Conservation (phyloP, 805 yeast species). For the Brettanomyces sp. region DNA sequence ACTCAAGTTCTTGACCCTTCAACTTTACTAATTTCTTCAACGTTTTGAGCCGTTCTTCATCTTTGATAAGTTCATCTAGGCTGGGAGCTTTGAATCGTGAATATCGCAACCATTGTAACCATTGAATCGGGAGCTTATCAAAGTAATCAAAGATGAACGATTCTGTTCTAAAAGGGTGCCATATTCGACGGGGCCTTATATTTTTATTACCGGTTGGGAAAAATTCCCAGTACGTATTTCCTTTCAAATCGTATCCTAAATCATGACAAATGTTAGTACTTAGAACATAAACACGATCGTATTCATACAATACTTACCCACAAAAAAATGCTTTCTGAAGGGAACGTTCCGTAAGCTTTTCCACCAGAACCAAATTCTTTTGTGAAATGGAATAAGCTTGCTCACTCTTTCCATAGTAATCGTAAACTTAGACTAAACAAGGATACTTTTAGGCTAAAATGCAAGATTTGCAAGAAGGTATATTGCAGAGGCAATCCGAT, state of each 20-base stretch:
- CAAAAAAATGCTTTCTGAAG: slow-evolving; percentile 57
- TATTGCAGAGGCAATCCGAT: no score
- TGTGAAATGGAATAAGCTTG: slow-evolving; percentile 38
- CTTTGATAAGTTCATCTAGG: slow-evolving; percentile 49
- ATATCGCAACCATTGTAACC: slow-evolving; percentile 75
- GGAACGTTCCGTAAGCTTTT: slow-evolving; percentile 57
- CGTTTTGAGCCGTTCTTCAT: slow-evolving; percentile 43
- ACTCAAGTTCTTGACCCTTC: slow-evolving; percentile 33
- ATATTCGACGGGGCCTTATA: slow-evolving; percentile 48
- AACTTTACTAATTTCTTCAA: slow-evolving; percentile 42
- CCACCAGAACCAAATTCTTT: slow-evolving; percentile 45
- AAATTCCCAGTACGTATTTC: slow-evolving; percentile 83
- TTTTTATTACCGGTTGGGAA: slow-evolving; percentile 33
- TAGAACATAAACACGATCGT: not conserved
- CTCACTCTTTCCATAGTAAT: slow-evolving; percentile 38
- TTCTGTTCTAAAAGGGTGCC: slow-evolving; percentile 43
- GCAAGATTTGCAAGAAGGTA: no score
- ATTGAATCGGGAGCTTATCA: slow-evolving; percentile 53
- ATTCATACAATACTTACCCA: slow-evolving; percentile 23
- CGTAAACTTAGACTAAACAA: no score
- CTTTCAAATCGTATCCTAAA: slow-evolving; percentile 65
- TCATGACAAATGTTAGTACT: not conserved
- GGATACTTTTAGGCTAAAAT: no score
- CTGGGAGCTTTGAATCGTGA: slow-evolving; percentile 55
- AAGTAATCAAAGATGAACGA: slow-evolving; percentile 50